Evolutionary conservation across 768 basidiomycete genomes (phyloP), one percentile per base, ranked within the genome.

Genomic region (Panus rudis): DNA sequence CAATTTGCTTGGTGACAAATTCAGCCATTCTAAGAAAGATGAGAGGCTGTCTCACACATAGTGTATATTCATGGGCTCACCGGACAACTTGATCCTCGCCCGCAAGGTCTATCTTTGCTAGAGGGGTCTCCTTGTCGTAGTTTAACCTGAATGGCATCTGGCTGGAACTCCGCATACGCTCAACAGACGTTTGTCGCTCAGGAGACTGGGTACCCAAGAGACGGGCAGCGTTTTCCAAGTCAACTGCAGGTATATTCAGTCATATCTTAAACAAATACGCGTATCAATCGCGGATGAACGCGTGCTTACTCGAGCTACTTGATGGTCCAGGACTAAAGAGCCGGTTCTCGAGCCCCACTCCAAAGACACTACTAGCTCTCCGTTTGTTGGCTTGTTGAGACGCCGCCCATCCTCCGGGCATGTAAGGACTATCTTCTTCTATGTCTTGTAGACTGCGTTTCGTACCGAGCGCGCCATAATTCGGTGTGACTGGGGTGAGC

Each of bases 1-100:
- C 76, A 22, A 83, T 78, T 1, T 74, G 68, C 40, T 57, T 69
- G 3, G 76, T 73, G 3, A 83, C 78, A 45, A 83, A 83, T 33
- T 80, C 77, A 3, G 74, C 75, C 59, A 83, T 61, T 43, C 81
- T 82, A 50, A 11, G 14, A 13, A 37, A 45, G 11, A 30, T 5
- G 4, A 13, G 10, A 20, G 23, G 28, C 14, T n/a, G 41, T 37
- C 24, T 21, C 16, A 1, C 12, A 14, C 19, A 37, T 25, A 16
- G 14, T 45, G 5, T 2, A 30, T 5, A 30, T 43, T n/a, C 19
- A 23, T 17, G 12, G 11, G 39, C 61, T 6, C 39, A 75, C 79
- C 64, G 70, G 51, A 70, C 56, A 37, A 67, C 61, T 52, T 83
- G 81, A 53, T 81, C 79, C 0, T 66, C 60, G 2, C 80, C 81